These are phyloP conservation scores for Atalantia buxifolia DNA, from an alignment of 345 rosid genomes.

Conservation along the genomic window DNA sequence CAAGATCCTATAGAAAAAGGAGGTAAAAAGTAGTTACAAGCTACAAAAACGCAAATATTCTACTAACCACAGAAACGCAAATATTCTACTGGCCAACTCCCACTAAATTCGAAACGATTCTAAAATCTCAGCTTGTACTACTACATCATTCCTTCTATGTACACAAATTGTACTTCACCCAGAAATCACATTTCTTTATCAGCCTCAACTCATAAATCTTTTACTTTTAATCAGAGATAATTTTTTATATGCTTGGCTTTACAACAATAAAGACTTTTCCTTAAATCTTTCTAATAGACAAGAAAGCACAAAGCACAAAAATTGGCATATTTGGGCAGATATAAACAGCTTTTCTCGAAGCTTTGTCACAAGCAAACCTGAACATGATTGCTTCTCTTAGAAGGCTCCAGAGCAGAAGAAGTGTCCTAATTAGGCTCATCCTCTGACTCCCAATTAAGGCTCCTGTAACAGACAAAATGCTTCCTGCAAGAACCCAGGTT, in stretches of 20 bases:
- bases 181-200: neutral
- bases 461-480: slow-evolving; percentile 71
- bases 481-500: slow-evolving; percentile 65
- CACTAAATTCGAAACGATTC: too few relatives aligned
- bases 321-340: slow-evolving; percentile 26
- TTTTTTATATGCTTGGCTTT: neutral
- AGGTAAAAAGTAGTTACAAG: accelerated
- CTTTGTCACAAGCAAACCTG: slow-evolving; percentile 12
- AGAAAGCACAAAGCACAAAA: slow-evolving; percentile 50
- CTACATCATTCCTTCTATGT: neutral
- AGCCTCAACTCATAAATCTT: neutral
- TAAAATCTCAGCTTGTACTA: too few relatives aligned
- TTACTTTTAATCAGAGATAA: too few relatives aligned
- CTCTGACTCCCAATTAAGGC: slow-evolving; percentile 51
- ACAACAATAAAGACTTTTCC: slow-evolving; percentile 43
- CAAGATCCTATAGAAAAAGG: too few relatives aligned
- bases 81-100: too few relatives aligned
- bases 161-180: neutral
- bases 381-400: slow-evolving; percentile 33
- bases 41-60: too few relatives aligned
- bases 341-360: slow-evolving; percentile 15
- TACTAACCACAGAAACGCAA: too few relatives aligned
- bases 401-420: slow-evolving; percentile 66
- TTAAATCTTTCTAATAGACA: slow-evolving; percentile 61
- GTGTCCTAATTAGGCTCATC: slow-evolving; percentile 61